Evolutionary conservation across 2,329 filamentous ascomycete species (phyloP).

Genomic region (Zymoseptoria pseudotritici): DNA sequence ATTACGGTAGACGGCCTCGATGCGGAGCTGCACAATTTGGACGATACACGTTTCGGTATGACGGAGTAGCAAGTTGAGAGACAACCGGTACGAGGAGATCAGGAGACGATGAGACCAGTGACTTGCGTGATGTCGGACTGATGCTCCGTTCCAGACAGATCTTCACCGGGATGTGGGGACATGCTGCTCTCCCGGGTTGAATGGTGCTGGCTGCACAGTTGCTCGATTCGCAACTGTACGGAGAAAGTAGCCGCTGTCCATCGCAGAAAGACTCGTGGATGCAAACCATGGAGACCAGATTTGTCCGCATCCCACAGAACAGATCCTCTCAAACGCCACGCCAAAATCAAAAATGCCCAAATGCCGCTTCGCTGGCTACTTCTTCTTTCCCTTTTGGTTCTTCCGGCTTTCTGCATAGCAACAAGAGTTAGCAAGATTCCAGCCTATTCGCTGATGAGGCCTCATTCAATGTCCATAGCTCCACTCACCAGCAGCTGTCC

Average conservation of each 20-base stretch:
- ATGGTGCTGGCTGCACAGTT: background rate
- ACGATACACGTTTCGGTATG: no score
- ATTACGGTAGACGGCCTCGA: no score
- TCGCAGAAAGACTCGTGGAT: background rate
- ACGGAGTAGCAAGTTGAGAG: no score
- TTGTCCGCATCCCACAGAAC: background rate
- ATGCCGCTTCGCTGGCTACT: background rate
- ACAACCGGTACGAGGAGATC: no score
- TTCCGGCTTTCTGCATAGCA: background rate
- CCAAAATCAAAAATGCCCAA: background rate
- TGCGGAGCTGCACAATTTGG: no score
- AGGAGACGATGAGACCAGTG: background rate
- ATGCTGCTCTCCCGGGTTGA: background rate
- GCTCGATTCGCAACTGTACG: background rate
- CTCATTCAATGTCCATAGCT: background rate
- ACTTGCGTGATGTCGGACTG: background rate
- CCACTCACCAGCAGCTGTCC: constrained; percentile 43
- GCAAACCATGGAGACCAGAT: background rate
- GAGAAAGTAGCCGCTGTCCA: background rate
- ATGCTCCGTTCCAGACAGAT: background rate
- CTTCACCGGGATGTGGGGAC: background rate
- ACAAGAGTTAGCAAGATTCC: background rate
- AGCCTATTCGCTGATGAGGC: constrained; percentile 2
- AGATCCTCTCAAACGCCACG: background rate
- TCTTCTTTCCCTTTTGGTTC: constrained; percentile 1